A percentile compares a stretch with the other conserved stretches of the same genome.
Evolutionary conservation across 306 rosid genomes (phyloP).

Genomic region (Prosopis cineraria): DNA sequence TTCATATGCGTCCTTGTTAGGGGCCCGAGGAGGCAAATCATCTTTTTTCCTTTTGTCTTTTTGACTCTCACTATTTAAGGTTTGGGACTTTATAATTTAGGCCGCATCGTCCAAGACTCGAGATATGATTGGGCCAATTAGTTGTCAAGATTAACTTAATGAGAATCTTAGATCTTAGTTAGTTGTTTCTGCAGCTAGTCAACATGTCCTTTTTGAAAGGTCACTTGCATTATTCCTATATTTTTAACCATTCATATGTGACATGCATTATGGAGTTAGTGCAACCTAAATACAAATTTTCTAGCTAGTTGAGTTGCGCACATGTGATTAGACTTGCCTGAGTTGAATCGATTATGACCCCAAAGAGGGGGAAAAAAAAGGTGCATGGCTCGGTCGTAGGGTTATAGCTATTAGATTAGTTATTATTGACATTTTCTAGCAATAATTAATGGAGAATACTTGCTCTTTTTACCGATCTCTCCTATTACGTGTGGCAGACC

Average conservation of each 20-base stretch:
- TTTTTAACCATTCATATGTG: neutral
- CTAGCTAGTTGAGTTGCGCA: constrained; percentile 20
- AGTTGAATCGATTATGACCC: constrained; percentile 1
- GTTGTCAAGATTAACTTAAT: constrained; percentile 38
- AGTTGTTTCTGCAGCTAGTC: constrained; percentile 35
- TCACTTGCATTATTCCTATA: neutral
- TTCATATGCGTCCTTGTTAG: constrained; percentile 45
- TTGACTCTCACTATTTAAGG: constrained; percentile 32
- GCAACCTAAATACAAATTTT: constrained; percentile 4
- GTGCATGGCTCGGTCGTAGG: constrained; percentile 3
- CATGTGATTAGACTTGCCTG: constrained; percentile 37
- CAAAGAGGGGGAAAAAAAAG: neutral
- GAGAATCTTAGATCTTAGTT: constrained; percentile 37
- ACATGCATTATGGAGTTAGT: constrained; percentile 1
- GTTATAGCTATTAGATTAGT: neutral
- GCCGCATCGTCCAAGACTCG: constrained; percentile 27
- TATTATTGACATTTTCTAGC: neutral
- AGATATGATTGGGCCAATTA: constrained; percentile 42
- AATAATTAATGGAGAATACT: constrained; percentile 28
- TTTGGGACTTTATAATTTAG: constrained; percentile 37
- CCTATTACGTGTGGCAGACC: constrained; percentile 26
- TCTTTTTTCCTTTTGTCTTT: constrained; percentile 14
- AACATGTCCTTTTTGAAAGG: constrained; percentile 42
- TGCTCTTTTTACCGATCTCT: constrained; percentile 17
- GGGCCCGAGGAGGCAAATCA: constrained; percentile 75